Base-by-base conservation (phyloP, 1,284 basidiomycete species). In the Ceratobasidium theobromae region DNA sequence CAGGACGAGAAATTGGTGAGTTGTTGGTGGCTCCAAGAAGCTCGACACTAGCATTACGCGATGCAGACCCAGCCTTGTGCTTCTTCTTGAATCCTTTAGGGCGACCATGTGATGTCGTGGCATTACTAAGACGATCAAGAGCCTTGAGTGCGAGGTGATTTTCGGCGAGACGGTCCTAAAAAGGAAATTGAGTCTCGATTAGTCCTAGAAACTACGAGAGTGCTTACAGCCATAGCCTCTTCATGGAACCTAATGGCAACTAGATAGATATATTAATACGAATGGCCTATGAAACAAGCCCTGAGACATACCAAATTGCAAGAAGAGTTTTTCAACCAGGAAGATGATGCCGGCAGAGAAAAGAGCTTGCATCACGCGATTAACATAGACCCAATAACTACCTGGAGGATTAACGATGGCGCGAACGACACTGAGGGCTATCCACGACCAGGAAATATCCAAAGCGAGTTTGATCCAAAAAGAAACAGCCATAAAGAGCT, bases 221-320 rank as follows among this genome's bases (percentile, higher is more conserved):
- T 23, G 53, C 67, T 65, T 32, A 70, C 70, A 21, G 87, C 84
- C 28, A 90, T 81, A 4, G 88, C 88, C 69, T 83, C 86, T 70
- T 84, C 79, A 73, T 90, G 88, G 73, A 90, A 90, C 71, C 84
- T 86, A 76, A 89, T 89, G n/a, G 88, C 87, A 46, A 89, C 82
- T 64, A 14, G 2, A 27, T 18, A 30, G 4, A 53, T 41, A 45
- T 28, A 32, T 21, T 9, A 35, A 28, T 27, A 18, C 16, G 49
- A 18, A 40, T 18, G 5, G 23, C 16, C 25, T 25, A 16, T 18
- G 16, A 21, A 43, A 11, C 18, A 11, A 11, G 8, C 18, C 18
- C 6, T 14, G 18, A n/a, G 5, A 21, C 60, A n/a, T 25, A 64
- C 60, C 60, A 69, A 86, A 86, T 70, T 84, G 86, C 30, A 91